Conservation (phyloP, 495 filamentous ascomycete genomes). For the Aspergillus carlsbadensis region DNA sequence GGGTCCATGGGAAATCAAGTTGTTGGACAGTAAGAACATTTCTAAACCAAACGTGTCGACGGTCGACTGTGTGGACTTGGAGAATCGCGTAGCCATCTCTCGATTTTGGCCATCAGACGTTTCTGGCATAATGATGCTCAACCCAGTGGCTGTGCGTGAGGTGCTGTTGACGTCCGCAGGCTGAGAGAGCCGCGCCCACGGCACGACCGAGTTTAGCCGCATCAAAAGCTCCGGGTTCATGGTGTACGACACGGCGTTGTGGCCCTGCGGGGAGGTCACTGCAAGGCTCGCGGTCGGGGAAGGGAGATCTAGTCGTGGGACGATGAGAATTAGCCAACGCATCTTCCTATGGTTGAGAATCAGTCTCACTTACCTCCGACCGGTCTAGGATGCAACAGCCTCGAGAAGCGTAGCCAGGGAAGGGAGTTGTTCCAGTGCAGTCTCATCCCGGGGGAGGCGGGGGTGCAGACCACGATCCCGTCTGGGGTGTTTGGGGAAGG, state of each 20-base stretch:
- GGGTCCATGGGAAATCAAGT: slow-evolving; percentile 6
- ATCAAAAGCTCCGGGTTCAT: slow-evolving; percentile 2
- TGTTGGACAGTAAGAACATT: slow-evolving; percentile 17
- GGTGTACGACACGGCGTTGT: not conserved
- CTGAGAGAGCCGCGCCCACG: slow-evolving; percentile 7
- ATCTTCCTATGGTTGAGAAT: no score
- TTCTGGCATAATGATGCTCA: slow-evolving; percentile 18
- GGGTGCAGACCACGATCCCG: not conserved
- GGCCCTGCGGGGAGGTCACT: not conserved
- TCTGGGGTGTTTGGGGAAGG: not conserved
- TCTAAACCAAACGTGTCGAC: slow-evolving; percentile 3
- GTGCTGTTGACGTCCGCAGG: slow-evolving; percentile 7
- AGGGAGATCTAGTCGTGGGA: slow-evolving; percentile 11
- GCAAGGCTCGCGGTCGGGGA: not conserved
- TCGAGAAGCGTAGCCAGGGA: not conserved
- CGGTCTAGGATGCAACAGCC: not conserved
- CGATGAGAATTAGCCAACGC: no score
- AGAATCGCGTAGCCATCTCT: not conserved
- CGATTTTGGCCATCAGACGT: slow-evolving; percentile 3
- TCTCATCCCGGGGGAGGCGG: not conserved
- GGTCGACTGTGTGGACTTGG: not conserved
- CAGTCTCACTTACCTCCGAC: not conserved
- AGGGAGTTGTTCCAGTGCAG: not conserved
- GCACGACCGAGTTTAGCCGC: slow-evolving; percentile 4
- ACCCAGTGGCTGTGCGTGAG: slow-evolving; percentile 6